Evolutionary conservation across 1,139 yeast genomes (phyloP), one percentile per base, ranked within the genome.

Genomic region (Taphrina communis): DNA sequence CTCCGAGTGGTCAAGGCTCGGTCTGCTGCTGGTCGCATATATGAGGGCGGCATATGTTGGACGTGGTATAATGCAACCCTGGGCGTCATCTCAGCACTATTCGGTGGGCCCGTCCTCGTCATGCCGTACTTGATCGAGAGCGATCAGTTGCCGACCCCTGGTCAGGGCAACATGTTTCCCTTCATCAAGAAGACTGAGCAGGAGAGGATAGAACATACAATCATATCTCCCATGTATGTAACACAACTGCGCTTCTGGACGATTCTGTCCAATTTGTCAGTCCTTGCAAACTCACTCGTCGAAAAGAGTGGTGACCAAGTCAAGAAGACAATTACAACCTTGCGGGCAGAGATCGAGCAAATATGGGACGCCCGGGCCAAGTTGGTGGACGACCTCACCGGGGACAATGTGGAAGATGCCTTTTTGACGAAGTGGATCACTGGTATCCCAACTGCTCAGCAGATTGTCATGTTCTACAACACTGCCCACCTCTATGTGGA

Each of bases 131-230:
- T 65, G 17, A 58, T 65, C 41, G 63, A 65, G 58, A 57, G 42
- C 42, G 68, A 65, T 44, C 63, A 57, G 38, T 25, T 65, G 51
- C 68, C 68, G 19, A 65, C 63, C 9, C 57, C 63, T 38, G 68
- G 68, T 11, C 63, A 65, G 39, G 68, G 68, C 51, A 65, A 65
- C 58, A 65, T 65, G 68, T 58, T 50, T 41, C 68, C 68, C 5
- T 57, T 58, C 39, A 36, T 65, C 36, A 65, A 65, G 36, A 65
- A 65, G 63, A 57, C 68, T 31, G 63, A 65, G 36, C 62, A 65
- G 39, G 63, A 65, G 39, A 36, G 63, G n/a, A 58, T 57, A 17
- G 68, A 65, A 48, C 61, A 65, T 31, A 65, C 63, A 9, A 53
- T 65, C 58, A 51, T 58, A 3, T 57, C 63, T 2, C 68, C 68